Base-by-base conservation (phyloP, 2,329 filamentous ascomycete species). In the Lecanosticta acicola region DNA sequence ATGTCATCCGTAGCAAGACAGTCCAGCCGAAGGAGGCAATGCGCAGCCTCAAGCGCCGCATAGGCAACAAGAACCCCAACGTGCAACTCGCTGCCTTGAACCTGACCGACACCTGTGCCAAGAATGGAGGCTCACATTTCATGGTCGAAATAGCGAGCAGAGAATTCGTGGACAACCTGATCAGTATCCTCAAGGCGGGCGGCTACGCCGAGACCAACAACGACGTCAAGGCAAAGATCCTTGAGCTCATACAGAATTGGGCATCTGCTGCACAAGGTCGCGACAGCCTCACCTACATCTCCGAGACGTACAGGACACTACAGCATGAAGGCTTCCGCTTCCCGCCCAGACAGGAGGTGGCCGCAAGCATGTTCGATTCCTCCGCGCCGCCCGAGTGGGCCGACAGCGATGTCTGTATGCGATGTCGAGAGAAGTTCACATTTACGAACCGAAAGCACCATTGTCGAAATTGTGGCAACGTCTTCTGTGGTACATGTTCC, bases 391-490 rank as follows among this genome's bases (percentile, higher is more conserved):
- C 93, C 0, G 93, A 98, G 69, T 98, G 93, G 93, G 83, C 84
- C 41, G 93, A 98, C 69, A 96, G 91, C 9, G 93, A 98, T 61
- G 91, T 98, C 24, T 98, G 93, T 67, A 96, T 98, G 89, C 85
- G 93, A 64, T 98, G 93, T 67, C 83, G 93, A 57, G 96, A 91
- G 10, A 71, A 88, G 14, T 98, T 98, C 61, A 96, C 88, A 39
- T 96, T 98, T 63, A 98, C 91, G 45, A 98, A 98, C 67, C 84
- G 93, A 61, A 98, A 97, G 66, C 93, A 98, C 65, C 93, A 98
- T 67, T 98, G 93, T 63, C 83, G 93, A 55, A 98, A 98, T 67
- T 98, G 93, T 62, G 93, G 93, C 41, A 95, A 93, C 68, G 93
- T 94, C 60, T 98, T 98, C 66, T 94, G 95, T 64, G 88, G 91